phyloP scores from a whole-genome alignment of 164 flowering plant species.

The Vitis riparia region DNA sequence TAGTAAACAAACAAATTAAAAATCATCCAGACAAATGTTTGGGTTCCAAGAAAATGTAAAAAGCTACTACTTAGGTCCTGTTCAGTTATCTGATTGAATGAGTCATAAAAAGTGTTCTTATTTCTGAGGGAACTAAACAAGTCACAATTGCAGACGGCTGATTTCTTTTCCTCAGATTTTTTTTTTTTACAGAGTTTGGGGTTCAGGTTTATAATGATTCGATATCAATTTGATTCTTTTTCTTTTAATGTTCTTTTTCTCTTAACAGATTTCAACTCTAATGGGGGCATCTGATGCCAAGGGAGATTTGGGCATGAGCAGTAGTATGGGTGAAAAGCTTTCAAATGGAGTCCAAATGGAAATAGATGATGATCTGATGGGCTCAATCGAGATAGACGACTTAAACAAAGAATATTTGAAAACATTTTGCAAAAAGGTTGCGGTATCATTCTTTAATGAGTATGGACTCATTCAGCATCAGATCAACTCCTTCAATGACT shows the following conservation, averaged over 20 bases:
- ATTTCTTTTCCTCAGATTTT: no score
- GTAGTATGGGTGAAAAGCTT: slow-evolving; percentile 16
- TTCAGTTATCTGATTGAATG: no score
- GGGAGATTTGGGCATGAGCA: slow-evolving; percentile 18
- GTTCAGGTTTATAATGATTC: neutral
- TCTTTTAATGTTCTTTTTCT: neutral
- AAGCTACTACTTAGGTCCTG: no score
- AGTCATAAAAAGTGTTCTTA: no score
- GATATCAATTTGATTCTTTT: neutral
- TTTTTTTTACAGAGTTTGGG: neutral
- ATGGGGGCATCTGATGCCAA: slow-evolving; percentile 21
- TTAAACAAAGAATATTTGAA: slow-evolving; percentile 37
- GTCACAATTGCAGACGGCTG: no score
- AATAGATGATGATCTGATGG: slow-evolving; percentile 27
- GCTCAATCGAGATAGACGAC: slow-evolving; percentile 7
- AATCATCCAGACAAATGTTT: no score
- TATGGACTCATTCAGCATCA: slow-evolving; percentile 83
- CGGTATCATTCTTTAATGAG: slow-evolving; percentile 59
- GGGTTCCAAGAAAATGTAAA: no score
- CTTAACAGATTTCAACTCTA: slow-evolving; percentile 2
- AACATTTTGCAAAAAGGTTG: slow-evolving; percentile 50
- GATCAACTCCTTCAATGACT: slow-evolving; percentile 73
- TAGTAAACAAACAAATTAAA: no score
- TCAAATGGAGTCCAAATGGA: slow-evolving; percentile 26
- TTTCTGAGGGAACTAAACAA: no score